Percentiles rank a stretch among this genome's conserved stretches.
Evolutionary conservation across 139 green algal species (phyloP).

Genomic region (Deuterostichococcus epilithicus): DNA sequence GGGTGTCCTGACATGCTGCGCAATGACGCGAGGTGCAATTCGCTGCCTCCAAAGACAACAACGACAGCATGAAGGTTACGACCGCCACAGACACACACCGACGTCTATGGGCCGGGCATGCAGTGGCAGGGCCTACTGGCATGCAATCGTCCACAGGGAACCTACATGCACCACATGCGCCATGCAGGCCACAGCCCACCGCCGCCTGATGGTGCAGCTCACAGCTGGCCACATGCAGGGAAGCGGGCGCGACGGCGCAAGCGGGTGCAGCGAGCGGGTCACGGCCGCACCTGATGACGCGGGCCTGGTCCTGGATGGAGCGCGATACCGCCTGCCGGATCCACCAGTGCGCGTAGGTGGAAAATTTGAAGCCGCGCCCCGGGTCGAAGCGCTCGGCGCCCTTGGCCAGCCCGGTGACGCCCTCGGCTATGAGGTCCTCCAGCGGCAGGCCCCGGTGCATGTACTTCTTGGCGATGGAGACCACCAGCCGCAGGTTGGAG

Average conservation of each 20-base stretch:
- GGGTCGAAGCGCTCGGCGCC: constrained; percentile 74
- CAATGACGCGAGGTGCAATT: background rate
- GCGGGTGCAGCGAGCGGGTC: constrained; percentile 55
- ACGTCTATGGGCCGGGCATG: too few species aligned
- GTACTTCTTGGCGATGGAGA: constrained; percentile 87
- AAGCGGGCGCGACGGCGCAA: too few species aligned
- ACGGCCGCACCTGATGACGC: constrained; percentile 49
- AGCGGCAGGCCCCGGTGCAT: constrained; percentile 45
- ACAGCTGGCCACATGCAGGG: constrained; percentile 27
- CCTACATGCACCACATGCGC: too few species aligned
- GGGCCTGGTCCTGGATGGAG: constrained; percentile 62
- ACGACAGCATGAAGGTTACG: too few species aligned
- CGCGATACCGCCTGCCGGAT: constrained; percentile 75
- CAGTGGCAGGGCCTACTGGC: too few species aligned
- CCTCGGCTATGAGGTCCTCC: constrained; percentile 59
- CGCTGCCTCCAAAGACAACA: background rate
- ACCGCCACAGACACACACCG: too few species aligned
- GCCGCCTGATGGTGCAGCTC: constrained; percentile 2
- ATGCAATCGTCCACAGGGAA: too few species aligned
- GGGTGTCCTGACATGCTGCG: background rate
- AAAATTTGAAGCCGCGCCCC: constrained; percentile 73
- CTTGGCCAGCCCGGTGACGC: constrained; percentile 45
- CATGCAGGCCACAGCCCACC: background rate
- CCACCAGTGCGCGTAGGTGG: constrained; percentile 86
- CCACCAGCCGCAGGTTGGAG: constrained; percentile 91